phyloP scores from a whole-genome alignment of 768 basidiomycete genomes.

The Baorangia bicolor region DNA sequence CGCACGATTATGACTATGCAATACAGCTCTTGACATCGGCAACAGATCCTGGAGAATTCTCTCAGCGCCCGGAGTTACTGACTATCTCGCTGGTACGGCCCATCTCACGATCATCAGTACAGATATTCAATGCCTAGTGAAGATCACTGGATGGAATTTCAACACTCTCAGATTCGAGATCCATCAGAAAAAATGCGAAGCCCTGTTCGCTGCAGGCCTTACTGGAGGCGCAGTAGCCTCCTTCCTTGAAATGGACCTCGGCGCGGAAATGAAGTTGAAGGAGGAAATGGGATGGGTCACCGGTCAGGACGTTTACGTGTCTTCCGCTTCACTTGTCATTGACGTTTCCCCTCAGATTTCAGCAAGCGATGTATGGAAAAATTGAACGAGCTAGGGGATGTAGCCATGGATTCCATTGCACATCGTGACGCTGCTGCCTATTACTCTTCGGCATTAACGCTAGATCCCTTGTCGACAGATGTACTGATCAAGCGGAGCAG shows the following conservation, averaged over 20 bases:
- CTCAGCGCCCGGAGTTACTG: constrained; percentile 8
- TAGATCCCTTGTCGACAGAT: background rate
- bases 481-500: constrained; percentile 14
- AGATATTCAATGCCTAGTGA: background rate
- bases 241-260: background rate
- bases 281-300: constrained; percentile 6
- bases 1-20: constrained; percentile 5
- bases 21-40: constrained; percentile 7
- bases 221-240: background rate
- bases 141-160: constrained; percentile 21
- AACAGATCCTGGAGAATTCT: background rate
- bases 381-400: constrained; percentile 7
- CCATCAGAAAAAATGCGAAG: constrained; percentile 6
- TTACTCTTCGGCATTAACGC: constrained; percentile 6
- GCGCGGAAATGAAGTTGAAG: background rate
- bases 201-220: constrained; percentile 1
- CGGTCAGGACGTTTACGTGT: background rate
- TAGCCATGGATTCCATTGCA: constrained; percentile 1
- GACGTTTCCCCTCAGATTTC: constrained; percentile 5
- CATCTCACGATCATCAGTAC: background rate
- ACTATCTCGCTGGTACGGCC: constrained; percentile 15
- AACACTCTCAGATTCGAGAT: constrained; percentile 6
- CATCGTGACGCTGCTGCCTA: constrained; percentile 5
- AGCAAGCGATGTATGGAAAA: constrained; percentile 5
- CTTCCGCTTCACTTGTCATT: background rate